Evolutionary conservation across 2,329 filamentous ascomycete species (phyloP), one percentile per base, ranked within the genome.

Genomic region (Fusarium setosum): DNA sequence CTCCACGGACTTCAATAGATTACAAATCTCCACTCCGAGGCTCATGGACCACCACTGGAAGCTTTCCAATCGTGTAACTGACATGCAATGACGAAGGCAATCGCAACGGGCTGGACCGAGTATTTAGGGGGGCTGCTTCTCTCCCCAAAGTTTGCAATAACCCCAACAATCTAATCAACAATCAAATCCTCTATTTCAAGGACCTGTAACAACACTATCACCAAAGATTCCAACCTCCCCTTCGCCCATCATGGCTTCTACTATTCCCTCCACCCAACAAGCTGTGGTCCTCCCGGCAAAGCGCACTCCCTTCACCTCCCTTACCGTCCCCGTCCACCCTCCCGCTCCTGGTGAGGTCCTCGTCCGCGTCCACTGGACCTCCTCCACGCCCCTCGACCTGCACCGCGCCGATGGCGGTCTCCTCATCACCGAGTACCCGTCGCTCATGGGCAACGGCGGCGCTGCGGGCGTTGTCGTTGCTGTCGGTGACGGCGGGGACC

Each of bases 381-480:
- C 86, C 3, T 88, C 87, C 1, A 87, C 85, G 1, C 88, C 88
- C 0, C 77, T 90, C 0, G 86, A 90, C 66, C 76, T 90, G 6
- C 88, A 90, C 74, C 83, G 86, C 59, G 84, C 86, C 41, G 86
- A 89, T 67, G 86, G 87, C 32, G 86, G 85, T 0, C 76, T 90
- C 0, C 72, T 88, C 12, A 79, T 88, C 11, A 69, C 77, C 24
- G 75, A 74, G 10, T 77, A 81, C 21, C 86, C 86, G 1, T 77
- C 82, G 61, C 75, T 84, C 6, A 77, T 86, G 10, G 86, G 87
- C 31, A 80, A 81, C 51, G 82, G 83, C 54, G 80, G 82, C 20
- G 75, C 80, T 4, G 85, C 82, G 5, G 88, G 88, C 4, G 80
- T 78, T 1, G 82, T 90, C 12, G 81, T 85, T 3, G 79, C 83